These are phyloP conservation scores for Amauroascus verrucosus DNA, from an alignment of 2,329 filamentous ascomycete genomes.

Conservation along the genomic window DNA sequence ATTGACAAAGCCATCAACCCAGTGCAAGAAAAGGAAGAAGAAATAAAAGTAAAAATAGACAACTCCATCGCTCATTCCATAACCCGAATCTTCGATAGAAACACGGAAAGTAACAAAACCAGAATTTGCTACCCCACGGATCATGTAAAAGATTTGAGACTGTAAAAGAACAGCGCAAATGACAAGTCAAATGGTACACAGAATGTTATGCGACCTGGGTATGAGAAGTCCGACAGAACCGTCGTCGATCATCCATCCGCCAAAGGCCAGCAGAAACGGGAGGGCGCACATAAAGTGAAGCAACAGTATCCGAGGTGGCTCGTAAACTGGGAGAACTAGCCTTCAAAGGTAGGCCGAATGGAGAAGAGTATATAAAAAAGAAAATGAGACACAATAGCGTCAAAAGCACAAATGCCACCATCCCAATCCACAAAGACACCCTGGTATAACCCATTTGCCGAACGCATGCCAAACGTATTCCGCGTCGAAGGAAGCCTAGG, in stretches of 20 bases:
- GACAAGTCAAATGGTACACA: conserved; percentile 4
- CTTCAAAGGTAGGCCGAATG: not conserved
- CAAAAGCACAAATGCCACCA: conserved; percentile 1
- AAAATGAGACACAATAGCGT: not conserved
- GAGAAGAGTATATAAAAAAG: not conserved
- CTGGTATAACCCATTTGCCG: not conserved
- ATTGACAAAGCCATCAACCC: not conserved
- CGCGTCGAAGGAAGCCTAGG: not conserved
- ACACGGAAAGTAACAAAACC: not conserved
- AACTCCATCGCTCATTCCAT: not conserved
- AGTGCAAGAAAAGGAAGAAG: not conserved
- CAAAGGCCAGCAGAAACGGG: not conserved
- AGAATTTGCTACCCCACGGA: not conserved
- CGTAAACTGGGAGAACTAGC: not conserved
- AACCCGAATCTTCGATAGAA: conserved; percentile 1
- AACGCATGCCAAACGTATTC: not conserved
- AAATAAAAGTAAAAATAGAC: not conserved
- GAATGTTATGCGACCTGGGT: not conserved
- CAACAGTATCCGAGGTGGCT: not conserved
- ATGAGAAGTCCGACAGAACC: not conserved
- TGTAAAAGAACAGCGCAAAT: not conserved
- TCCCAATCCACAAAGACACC: not conserved
- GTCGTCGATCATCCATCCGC: no score
- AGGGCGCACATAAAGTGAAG: not conserved
- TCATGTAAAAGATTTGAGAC: not conserved